These are phyloP conservation scores for Trypanosoma rangeli DNA, from an alignment of 208 protist species.

Conservation along the genomic window DNA sequence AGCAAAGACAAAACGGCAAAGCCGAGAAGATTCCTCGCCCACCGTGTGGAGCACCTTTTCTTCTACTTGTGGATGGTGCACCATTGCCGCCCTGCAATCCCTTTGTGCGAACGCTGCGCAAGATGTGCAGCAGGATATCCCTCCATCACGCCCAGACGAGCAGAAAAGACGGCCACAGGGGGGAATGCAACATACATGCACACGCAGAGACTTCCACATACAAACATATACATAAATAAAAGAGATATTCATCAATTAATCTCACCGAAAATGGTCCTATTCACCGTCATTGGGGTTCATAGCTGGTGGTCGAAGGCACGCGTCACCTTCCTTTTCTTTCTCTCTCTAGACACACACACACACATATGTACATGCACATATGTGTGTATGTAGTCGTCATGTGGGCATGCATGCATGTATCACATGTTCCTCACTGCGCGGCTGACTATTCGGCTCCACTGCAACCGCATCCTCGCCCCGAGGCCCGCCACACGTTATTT, in stretches of 20 bases:
- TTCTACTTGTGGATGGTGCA: background rate
- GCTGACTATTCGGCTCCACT: too few species aligned
- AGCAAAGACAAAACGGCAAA: background rate
- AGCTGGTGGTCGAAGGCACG: background rate
- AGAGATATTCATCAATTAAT: background rate
- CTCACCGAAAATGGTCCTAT: background rate
- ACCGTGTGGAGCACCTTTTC: background rate
- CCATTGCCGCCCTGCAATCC: background rate
- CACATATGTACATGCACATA: background rate
- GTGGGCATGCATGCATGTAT: slow-evolving; percentile 1
- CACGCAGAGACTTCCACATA: background rate
- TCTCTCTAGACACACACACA: background rate
- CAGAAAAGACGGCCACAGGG: background rate
- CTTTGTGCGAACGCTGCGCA: background rate
- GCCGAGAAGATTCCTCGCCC: background rate
- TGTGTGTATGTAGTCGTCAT: background rate
- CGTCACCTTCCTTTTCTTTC: background rate
- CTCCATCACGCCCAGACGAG: background rate
- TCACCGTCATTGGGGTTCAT: background rate
- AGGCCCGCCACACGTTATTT: too few species aligned
- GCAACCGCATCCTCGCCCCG: too few species aligned
- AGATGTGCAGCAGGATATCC: background rate
- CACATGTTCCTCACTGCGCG: background rate
- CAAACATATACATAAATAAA: background rate
- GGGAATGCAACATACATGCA: background rate